A percentile compares a stretch with the other conserved stretches of the same genome.
Evolutionary conservation across 176 grass and related monocot species (phyloP).

Genomic region (Zoysia pacifica): DNA sequence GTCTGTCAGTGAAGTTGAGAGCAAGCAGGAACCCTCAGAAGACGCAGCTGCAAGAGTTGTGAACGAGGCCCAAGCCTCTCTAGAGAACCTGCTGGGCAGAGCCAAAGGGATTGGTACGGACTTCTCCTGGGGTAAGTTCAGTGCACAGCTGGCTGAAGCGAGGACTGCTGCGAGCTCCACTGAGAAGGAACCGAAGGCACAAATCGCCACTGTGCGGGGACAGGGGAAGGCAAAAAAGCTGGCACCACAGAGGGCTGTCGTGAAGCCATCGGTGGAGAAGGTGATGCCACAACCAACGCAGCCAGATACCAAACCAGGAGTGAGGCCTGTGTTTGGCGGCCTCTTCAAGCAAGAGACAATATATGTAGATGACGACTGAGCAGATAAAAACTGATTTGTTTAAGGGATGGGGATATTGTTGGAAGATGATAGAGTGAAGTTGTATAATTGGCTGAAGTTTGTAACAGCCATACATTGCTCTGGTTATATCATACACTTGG

Average conservation of each 20-base stretch:
- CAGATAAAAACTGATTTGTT: constrained; percentile 23
- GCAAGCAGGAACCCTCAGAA: constrained; percentile 24
- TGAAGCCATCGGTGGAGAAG: constrained; percentile 68
- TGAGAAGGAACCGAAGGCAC: constrained; percentile 55
- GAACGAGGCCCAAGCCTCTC: constrained; percentile 42
- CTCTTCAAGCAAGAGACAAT: constrained; percentile 96
- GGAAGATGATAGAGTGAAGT: constrained; percentile 23
- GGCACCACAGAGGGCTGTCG: constrained; percentile 66
- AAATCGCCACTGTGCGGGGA: constrained; percentile 78
- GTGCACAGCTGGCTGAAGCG: constrained; percentile 51
- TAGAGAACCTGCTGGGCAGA: constrained; percentile 57
- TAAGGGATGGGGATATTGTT: constrained; percentile 15
- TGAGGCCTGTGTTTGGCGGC: constrained; percentile 83
- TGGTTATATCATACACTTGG: neutral
- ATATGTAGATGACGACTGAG: constrained; percentile 80
- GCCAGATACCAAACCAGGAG: constrained; percentile 54
- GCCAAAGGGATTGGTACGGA: constrained; percentile 59
- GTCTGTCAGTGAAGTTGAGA: constrained; percentile 38
- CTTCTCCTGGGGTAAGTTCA: constrained; percentile 79
- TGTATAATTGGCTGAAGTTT: constrained; percentile 17
- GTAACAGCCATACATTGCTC: neutral
- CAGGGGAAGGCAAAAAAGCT: constrained; percentile 82
- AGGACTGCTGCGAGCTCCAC: constrained; percentile 19
- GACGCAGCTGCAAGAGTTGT: constrained; percentile 2
- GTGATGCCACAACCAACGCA: constrained; percentile 45